A percentile compares a stretch with the other conserved stretches of the same genome.
Evolutionary conservation across 2,329 filamentous ascomycete genomes (phyloP).

Genomic region (Graphilbum sp.): DNA sequence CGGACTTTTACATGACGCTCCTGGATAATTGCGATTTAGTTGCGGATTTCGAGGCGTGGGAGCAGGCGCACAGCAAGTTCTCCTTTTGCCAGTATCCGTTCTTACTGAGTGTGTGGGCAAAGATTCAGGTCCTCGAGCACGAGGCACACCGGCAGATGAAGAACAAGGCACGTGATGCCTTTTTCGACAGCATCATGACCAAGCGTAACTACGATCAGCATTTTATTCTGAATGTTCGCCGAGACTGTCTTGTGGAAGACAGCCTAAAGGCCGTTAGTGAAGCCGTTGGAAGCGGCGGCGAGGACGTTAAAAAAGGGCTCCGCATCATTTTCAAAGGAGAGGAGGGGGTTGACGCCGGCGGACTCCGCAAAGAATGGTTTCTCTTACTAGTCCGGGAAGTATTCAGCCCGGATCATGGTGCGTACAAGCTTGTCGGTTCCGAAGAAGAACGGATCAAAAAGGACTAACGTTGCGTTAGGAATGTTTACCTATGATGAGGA

Average conservation of each 20-base stretch:
- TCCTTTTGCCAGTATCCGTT: slow-evolving; percentile 89
- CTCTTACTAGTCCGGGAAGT: slow-evolving; percentile 74
- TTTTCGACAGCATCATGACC: slow-evolving; percentile 76
- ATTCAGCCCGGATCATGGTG: slow-evolving; percentile 80
- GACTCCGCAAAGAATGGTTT: slow-evolving; percentile 90
- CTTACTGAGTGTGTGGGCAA: slow-evolving; percentile 79
- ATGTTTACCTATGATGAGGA: slow-evolving; percentile 88
- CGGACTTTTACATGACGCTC: slow-evolving; percentile 74
- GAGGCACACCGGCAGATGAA: slow-evolving; percentile 84
- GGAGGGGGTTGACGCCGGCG: slow-evolving; percentile 81
- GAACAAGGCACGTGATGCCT: slow-evolving; percentile 71
- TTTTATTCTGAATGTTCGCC: slow-evolving; percentile 58
- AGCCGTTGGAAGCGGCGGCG: slow-evolving; percentile 61
- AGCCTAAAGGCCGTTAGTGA: slow-evolving; percentile 74
- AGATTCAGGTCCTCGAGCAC: slow-evolving; percentile 78
- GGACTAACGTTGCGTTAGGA: slow-evolving; percentile 35
- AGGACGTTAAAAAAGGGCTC: slow-evolving; percentile 81
- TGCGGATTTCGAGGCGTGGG: slow-evolving; percentile 78
- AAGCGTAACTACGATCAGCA: slow-evolving; percentile 60
- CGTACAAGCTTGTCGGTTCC: slow-evolving; percentile 15
- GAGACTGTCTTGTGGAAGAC: slow-evolving; percentile 79
- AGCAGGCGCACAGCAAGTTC: slow-evolving; percentile 56
- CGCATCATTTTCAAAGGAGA: slow-evolving; percentile 76
- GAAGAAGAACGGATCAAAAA: no score
- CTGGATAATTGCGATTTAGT: slow-evolving; percentile 78